Base-by-base conservation (phyloP, 768 basidiomycete genomes). In the Tulasnella sp. region DNA sequence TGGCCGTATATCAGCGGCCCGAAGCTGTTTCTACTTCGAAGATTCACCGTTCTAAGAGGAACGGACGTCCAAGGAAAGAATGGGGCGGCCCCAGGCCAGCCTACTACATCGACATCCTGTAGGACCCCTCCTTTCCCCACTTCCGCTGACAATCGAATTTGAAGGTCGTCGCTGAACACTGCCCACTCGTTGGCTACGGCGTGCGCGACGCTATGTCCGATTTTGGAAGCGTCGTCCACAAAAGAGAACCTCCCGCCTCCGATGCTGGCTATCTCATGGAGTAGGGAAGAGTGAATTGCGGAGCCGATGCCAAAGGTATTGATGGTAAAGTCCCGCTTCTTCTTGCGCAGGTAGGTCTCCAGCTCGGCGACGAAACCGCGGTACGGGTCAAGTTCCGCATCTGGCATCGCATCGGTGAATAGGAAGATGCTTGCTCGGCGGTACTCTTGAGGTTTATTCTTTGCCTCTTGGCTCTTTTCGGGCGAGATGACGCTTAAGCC, bases 251-350 rank as follows among this genome's bases (percentile, higher is more conserved):
- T 24, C 3, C 80, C 80, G 11, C 76, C 40, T 7, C 77, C 81
- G 5, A 81, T 58, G 41, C 48, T 72, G 28, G 81, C 69, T 22
- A 82, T 75, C 20, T 81, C 40, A 42, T 58, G 42, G 18, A 82
- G 82, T 28, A 82, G 78, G 44, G 75, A 72, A 2, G 82, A 82
- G 64, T 82, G 72, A 31, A 82, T 78, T 9, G 41, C 34, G 50
- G 81, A 82, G 12, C 82, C 82, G 34, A 82, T 76, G 5, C 82
- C 82, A 41, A 81, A 82, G 37, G 81, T 81, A 74, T 80, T 79
- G 78, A 82, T 81, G 64, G 41, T 79, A 34, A 81, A 60, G 24
- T n/a, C 58, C 18, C 48, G 40, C 24, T n/a, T 50, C 31, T 76
- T 75, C 8, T 60, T 44, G 37, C 78, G 75, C 24, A 82, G 40